These are phyloP conservation scores for Pleodorina starrii DNA, from an alignment of 139 green algal species.

Conservation along the genomic window DNA sequence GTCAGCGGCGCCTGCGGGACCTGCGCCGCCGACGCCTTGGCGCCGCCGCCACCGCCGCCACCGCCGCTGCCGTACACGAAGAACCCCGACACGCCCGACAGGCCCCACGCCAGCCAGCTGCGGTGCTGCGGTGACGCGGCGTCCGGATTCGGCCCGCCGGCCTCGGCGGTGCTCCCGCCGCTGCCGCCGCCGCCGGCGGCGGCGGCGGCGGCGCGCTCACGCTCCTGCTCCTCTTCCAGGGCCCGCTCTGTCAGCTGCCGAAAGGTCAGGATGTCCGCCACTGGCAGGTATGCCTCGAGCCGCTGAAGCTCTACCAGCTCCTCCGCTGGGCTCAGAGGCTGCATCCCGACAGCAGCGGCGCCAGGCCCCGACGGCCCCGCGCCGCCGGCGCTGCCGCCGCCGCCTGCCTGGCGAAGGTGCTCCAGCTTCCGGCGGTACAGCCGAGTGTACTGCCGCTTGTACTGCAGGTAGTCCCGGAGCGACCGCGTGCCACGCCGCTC, in stretches of 20 bases:
- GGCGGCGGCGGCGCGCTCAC: neutral
- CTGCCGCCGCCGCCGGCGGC: neutral
- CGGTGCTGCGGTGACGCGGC: conserved; percentile 8
- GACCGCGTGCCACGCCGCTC: conserved; percentile 1
- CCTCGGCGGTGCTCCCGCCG: neutral
- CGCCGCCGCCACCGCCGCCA: neutral
- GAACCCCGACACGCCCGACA: conserved; percentile 58
- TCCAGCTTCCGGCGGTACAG: conserved; percentile 60
- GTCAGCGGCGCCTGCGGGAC: neutral
- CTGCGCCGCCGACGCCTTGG: neutral
- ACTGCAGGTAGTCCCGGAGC: conserved; percentile 44
- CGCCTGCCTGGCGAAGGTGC: conserved; percentile 25
- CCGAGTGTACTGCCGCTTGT: conserved; percentile 37
- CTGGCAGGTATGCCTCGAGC: conserved; percentile 63
- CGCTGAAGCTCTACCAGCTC: conserved; percentile 54
- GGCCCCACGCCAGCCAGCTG: conserved; percentile 70
- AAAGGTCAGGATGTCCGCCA: conserved; percentile 65
- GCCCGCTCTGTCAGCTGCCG: conserved; percentile 60
- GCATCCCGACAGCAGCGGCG: neutral
- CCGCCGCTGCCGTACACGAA: conserved; percentile 39
- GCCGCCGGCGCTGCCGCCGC: neutral
- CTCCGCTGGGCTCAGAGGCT: neutral
- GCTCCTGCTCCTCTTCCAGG: conserved; percentile 44
- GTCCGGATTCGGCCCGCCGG: neutral
- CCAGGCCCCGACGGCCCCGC: too few relatives aligned